Conservation (phyloP, 345 rosid species). For the Laguncularia racemosa region DNA sequence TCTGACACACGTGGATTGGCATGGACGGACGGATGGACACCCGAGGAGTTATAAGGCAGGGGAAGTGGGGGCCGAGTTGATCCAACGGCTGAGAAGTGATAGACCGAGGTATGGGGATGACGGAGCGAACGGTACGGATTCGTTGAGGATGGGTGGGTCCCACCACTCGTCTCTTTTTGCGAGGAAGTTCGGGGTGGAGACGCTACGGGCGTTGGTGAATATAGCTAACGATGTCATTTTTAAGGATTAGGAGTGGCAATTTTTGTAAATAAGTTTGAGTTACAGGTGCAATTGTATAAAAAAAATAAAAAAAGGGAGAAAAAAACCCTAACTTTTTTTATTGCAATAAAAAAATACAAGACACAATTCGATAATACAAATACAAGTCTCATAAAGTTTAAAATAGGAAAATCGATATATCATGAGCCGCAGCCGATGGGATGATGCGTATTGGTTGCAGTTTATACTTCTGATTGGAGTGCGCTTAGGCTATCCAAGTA, state of each 20-base stretch:
- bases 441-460: too few species aligned
- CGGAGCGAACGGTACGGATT: constrained; percentile 38
- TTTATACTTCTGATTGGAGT: too few species aligned
- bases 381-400: too few species aligned
- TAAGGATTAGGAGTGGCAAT: constrained; percentile 28
- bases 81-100: constrained; percentile 24
- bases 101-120: constrained; percentile 50
- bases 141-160: constrained; percentile 8
- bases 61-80: constrained; percentile 51
- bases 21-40: constrained; percentile 42
- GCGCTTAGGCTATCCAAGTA: too few species aligned
- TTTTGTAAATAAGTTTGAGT: neutral
- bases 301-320: too few species aligned
- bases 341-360: too few species aligned
- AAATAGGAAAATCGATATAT: too few species aligned
- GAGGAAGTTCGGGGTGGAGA: constrained; percentile 45
- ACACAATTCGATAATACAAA: too few species aligned
- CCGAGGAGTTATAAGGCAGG: constrained; percentile 42
- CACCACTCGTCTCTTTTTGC: constrained; percentile 64
- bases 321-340: too few species aligned
- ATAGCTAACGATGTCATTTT: constrained; percentile 44
- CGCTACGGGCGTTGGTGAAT: constrained; percentile 31
- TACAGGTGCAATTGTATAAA: neutral
- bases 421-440: too few species aligned
- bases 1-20: constrained; percentile 81